phyloP scores from a whole-genome alignment of 805 yeast genomes.

The Phaffomyces opuntiae region DNA sequence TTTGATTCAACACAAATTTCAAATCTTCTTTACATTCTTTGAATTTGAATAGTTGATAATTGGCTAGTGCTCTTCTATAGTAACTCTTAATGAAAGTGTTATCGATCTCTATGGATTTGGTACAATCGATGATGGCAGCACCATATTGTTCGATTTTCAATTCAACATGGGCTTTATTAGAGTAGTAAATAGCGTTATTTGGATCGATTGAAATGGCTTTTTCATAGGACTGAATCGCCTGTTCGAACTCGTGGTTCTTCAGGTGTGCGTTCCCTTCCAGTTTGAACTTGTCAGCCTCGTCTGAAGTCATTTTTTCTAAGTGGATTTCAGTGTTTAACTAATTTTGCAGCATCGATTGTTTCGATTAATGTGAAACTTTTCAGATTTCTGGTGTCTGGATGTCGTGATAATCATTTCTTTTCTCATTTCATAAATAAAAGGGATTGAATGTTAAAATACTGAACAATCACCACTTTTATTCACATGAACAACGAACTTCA shows the following conservation, averaged over 20 bases:
- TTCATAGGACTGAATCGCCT: constrained; percentile 68
- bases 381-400: background rate
- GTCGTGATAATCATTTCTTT: background rate
- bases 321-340: too few relatives aligned
- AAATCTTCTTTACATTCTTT: constrained; percentile 69
- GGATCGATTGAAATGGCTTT: constrained; percentile 63
- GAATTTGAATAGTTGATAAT: constrained; percentile 68
- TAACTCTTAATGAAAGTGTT: constrained; percentile 68
- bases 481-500: constrained; percentile 12
- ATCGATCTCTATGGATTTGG: constrained; percentile 61
- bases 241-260: constrained; percentile 53
- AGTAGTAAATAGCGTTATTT: constrained; percentile 53
- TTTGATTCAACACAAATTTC: constrained; percentile 47
- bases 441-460: too few relatives aligned
- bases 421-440: too few relatives aligned
- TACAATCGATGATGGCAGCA: constrained; percentile 72
- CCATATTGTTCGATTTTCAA: constrained; percentile 85
- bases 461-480: too few relatives aligned
- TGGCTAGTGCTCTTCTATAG: constrained; percentile 80
- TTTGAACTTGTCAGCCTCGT: constrained; percentile 45
- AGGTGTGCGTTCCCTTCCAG: constrained; percentile 68
- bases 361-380: too few relatives aligned
- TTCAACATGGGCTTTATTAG: constrained; percentile 88
- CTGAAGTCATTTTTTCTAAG: constrained; percentile 8
- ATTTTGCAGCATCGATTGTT: too few relatives aligned